These are phyloP conservation scores for Fusarium tupiense DNA, from an alignment of 2,329 filamentous ascomycete species.

Conservation along the genomic window DNA sequence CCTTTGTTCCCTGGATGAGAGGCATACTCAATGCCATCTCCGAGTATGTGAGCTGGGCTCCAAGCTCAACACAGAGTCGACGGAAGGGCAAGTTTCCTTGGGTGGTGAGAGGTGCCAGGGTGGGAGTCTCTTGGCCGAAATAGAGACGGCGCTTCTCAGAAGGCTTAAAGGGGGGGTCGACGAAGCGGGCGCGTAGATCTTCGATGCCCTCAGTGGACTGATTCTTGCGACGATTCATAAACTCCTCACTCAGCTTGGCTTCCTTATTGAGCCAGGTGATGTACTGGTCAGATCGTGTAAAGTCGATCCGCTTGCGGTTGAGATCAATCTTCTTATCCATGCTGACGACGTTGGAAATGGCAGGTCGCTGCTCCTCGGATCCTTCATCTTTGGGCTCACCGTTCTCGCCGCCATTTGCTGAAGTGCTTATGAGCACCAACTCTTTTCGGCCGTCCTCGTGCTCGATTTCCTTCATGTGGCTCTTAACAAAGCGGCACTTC, in stretches of 20 bases:
- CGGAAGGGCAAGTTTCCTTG: slow-evolving; percentile 97
- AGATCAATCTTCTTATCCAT: slow-evolving; percentile 78
- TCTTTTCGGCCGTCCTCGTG: slow-evolving; percentile 84
- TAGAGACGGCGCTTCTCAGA: slow-evolving; percentile 96
- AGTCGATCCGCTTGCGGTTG: slow-evolving; percentile 74
- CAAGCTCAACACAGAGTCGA: slow-evolving; percentile 86
- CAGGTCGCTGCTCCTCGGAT: slow-evolving; percentile 65
- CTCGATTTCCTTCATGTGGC: slow-evolving; percentile 84
- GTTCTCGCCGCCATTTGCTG: slow-evolving; percentile 40
- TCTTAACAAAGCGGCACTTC: slow-evolving; percentile 92
- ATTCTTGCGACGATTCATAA: slow-evolving; percentile 55
- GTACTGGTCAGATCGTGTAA: slow-evolving; percentile 79
- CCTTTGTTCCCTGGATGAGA: slow-evolving; percentile 86
- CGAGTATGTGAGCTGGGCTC: slow-evolving; percentile 93
- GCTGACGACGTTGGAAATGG: slow-evolving; percentile 79
- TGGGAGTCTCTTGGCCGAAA: slow-evolving; percentile 92
- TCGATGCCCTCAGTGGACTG: slow-evolving; percentile 59
- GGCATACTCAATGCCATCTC: slow-evolving; percentile 97
- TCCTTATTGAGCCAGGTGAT: slow-evolving; percentile 80
- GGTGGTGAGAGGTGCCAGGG: slow-evolving; percentile 93
- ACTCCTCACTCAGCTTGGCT: slow-evolving; percentile 50
- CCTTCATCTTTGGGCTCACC: slow-evolving; percentile 50
- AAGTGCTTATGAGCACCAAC: slow-evolving; percentile 69
- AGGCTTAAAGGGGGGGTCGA: slow-evolving; percentile 86
- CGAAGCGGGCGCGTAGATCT: slow-evolving; percentile 81